Conservation (phyloP, 176 grass and related monocot species). For the Oryza glaberrima region DNA sequence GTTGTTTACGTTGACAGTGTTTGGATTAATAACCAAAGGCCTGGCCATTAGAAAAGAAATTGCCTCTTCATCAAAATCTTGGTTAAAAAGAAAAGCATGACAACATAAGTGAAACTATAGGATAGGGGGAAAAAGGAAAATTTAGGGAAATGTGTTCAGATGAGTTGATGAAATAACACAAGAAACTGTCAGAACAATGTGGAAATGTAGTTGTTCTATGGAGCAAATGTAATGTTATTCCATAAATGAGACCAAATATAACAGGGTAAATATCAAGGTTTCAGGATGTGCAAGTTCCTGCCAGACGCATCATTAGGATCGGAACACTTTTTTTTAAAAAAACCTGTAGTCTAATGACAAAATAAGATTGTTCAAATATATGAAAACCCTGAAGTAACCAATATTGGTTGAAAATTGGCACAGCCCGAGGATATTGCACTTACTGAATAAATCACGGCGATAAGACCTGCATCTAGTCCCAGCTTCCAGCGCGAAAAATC, state of each 20-base stretch:
- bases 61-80: not conserved
- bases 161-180: not conserved
- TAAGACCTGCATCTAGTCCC: slow-evolving; percentile 28
- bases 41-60: not conserved
- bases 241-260: too few relatives aligned
- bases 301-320: not conserved
- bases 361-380: not conserved
- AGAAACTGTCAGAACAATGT: not conserved
- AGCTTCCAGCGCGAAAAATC: slow-evolving; percentile 64
- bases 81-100: not conserved
- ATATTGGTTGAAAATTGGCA: not conserved
- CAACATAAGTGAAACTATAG: not conserved
- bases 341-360: not conserved
- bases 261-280: not conserved
- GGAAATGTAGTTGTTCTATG: too few relatives aligned
- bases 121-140: not conserved
- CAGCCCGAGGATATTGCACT: not conserved
- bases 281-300: not conserved
- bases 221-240: too few relatives aligned
- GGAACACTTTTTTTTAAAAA: not conserved
- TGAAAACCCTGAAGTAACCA: not conserved
- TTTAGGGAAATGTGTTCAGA: not conserved
- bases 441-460: slow-evolving; percentile 53
- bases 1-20: not conserved
- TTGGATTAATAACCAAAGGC: not conserved